These are phyloP conservation scores for Penicillium sp. DNA, from an alignment of 2,329 filamentous ascomycete species.

Conservation along the genomic window DNA sequence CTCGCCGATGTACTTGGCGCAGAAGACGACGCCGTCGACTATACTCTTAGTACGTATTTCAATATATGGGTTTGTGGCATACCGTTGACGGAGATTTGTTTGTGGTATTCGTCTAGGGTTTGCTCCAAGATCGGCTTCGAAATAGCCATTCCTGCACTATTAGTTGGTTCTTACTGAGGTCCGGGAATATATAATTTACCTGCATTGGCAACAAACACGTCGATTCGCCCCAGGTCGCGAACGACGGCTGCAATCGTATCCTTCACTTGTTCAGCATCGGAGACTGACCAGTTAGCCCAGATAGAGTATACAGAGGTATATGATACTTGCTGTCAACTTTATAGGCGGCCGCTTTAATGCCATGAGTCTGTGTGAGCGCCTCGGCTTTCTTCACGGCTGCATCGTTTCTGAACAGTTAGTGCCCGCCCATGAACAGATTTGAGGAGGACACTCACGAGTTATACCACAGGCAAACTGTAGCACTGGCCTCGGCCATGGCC, in stretches of 20 bases:
- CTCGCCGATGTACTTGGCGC: no score
- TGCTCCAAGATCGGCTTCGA: conserved; percentile 55
- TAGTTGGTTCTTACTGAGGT: no score
- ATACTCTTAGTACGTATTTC: neutral
- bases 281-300: conserved; percentile 29
- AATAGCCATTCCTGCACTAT: conserved; percentile 45
- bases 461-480: no score
- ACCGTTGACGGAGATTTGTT: conserved; percentile 55
- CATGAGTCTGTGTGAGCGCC: conserved; percentile 29
- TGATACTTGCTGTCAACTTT: conserved; percentile 36
- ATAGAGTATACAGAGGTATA: no score
- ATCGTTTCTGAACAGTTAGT: conserved; percentile 22
- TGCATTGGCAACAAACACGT: conserved; percentile 44
- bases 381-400: conserved; percentile 35
- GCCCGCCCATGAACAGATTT: no score
- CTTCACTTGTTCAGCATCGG: conserved; percentile 35
- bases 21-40: conserved; percentile 1
- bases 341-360: conserved; percentile 39
- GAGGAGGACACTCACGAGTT: no score
- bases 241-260: conserved; percentile 32
- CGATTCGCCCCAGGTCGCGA: conserved; percentile 41
- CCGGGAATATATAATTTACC: conserved; percentile 24
- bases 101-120: conserved; percentile 49
- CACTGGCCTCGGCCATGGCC: no score
- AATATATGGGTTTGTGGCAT: conserved; percentile 17